phyloP scores from a whole-genome alignment of 169 alveolate genomes.

The Cryptosporidium andersoni region DNA sequence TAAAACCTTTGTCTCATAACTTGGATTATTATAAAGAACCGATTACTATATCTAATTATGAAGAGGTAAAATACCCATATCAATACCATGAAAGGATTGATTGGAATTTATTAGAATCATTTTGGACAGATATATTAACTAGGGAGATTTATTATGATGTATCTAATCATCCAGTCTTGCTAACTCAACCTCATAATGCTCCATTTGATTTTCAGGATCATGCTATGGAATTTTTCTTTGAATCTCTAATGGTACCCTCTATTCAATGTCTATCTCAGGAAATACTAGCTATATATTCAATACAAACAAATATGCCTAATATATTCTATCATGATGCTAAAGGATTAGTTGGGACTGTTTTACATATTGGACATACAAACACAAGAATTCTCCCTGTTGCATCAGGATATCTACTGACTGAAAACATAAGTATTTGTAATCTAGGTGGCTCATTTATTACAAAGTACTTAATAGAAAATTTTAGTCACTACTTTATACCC shows the following conservation, averaged over 20 bases:
- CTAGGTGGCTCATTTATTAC: slow-evolving; percentile 55
- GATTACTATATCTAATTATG: slow-evolving; percentile 16
- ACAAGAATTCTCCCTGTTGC: slow-evolving; percentile 65
- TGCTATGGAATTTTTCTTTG: slow-evolving; percentile 66
- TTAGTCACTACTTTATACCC: slow-evolving; percentile 6
- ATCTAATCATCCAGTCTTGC: slow-evolving; percentile 12
- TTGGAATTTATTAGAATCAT: slow-evolving; percentile 64
- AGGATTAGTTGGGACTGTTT: slow-evolving; percentile 40
- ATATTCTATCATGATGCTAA: slow-evolving; percentile 10
- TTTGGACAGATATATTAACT: slow-evolving; percentile 62
- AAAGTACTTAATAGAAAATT: not conserved
- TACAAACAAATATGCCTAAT: slow-evolving; percentile 51
- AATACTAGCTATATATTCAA: slow-evolving; percentile 26
- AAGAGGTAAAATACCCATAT: slow-evolving; percentile 11
- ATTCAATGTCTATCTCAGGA: slow-evolving; percentile 47
- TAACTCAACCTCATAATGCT: slow-evolving; percentile 66
- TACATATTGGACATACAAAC: slow-evolving; percentile 55
- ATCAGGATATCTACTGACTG: slow-evolving; percentile 54
- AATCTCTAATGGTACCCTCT: slow-evolving; percentile 50
- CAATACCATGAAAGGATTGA: slow-evolving; percentile 35
- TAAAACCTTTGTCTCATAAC: not conserved
- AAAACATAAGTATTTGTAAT: slow-evolving; percentile 31
- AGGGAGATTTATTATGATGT: slow-evolving; percentile 56
- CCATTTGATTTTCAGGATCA: slow-evolving; percentile 68
- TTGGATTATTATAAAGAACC: slow-evolving; percentile 5